Percentiles rank a stretch among this genome's conserved stretches.
Conservation (phyloP, 2,329 filamentous ascomycete species). For the Cryphonectria radicalis region DNA sequence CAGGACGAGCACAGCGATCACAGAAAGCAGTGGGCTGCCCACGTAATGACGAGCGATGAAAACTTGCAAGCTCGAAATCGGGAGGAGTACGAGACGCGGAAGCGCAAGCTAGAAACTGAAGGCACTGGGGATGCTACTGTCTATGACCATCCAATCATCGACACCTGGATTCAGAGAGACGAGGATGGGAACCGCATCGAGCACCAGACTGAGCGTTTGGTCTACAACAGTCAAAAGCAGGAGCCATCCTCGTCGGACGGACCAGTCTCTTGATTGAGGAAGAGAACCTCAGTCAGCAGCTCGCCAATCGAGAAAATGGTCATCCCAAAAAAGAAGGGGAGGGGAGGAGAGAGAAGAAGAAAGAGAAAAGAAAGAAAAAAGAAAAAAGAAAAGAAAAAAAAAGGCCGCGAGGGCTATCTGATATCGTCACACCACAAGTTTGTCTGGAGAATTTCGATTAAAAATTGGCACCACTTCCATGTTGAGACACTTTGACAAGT, state of each 20-base stretch:
- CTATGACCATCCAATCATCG: neutral
- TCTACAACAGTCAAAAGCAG: neutral
- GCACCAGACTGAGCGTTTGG: neutral
- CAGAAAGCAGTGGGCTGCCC: neutral
- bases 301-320: neutral
- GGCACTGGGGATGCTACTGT: neutral
- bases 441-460: neutral
- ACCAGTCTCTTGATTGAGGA: neutral
- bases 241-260: neutral
- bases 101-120: constrained; percentile 5
- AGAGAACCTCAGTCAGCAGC: neutral
- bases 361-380: neutral
- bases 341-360: too few relatives aligned
- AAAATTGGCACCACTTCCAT: neutral
- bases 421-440: neutral
- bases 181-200: neutral
- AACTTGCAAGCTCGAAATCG: neutral
- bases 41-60: neutral
- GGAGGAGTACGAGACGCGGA: neutral
- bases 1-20: neutral
- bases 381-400: neutral
- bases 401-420: neutral
- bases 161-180: constrained; percentile 7
- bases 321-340: neutral
- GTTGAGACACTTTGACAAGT: neutral